Percentiles rank a stretch among this genome's conserved stretches.
phyloP scores from a whole-genome alignment of 2,329 filamentous ascomycete genomes.

The Penicillium sp. region DNA sequence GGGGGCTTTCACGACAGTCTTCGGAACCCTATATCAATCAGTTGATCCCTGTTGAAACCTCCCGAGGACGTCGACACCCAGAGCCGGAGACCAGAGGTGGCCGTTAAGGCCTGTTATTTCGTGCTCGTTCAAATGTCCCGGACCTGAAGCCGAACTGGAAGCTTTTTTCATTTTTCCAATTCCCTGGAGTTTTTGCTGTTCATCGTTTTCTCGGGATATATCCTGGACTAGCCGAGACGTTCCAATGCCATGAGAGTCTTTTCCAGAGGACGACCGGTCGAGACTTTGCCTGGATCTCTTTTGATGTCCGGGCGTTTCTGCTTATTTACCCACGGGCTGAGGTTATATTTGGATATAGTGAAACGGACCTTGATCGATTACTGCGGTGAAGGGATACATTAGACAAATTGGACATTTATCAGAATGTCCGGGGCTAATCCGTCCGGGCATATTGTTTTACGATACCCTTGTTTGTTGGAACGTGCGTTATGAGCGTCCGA shows the following conservation, averaged over 20 bases:
- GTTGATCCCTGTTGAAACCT: conserved; percentile 38
- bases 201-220: neutral
- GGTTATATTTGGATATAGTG: neutral
- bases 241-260: neutral
- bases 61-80: conserved; percentile 29
- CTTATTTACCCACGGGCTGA: neutral
- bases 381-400: neutral
- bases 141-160: neutral
- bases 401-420: neutral
- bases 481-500: no score
- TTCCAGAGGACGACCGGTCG: neutral
- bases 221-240: neutral
- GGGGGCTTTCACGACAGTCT: conserved; percentile 9
- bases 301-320: neutral
- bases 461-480: neutral
- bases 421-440: neutral
- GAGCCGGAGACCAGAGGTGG: conserved; percentile 31
- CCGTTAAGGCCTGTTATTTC: conserved; percentile 8
- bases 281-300: neutral
- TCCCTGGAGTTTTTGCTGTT: neutral
- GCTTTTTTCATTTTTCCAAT: neutral
- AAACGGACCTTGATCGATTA: neutral
- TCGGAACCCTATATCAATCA: conserved; percentile 46
- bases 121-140: neutral
- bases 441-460: neutral